Evolutionary conservation across 805 yeast species (phyloP), one percentile per base, ranked within the genome.

Genomic region (Pichia heedii): DNA sequence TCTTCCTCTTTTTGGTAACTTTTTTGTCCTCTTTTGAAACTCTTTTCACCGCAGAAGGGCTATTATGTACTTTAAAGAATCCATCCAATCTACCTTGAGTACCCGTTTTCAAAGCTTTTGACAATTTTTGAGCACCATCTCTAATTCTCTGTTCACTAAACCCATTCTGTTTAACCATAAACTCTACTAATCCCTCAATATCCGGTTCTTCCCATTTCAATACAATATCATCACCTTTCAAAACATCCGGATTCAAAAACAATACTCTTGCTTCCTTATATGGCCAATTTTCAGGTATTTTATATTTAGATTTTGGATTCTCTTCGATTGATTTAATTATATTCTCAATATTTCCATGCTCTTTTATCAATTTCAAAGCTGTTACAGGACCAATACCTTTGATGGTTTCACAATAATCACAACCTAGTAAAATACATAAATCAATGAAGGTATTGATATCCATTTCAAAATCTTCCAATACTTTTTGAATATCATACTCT

Each of bases 341-440:
- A 33, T 80, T 81, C 48, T 90, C 97, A 39, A 93, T 70, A 0
- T 83, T 71, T 1, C 83, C 80, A 60, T 86, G 88, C 56, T 90
- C 96, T 57, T 80, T 82, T 49, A 93, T 86, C 48, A 93, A 70
- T 57, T 93, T 90, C 50, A 75, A 70, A 0, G 97, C 98, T 1
- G 96, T 90, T 2, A 84, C 93, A 1, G 97, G 97, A 9, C 99
- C 99, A 48, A 93, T 81, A 21, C 98, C 98, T 54, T 78, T 78
- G 46, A 93, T 89, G 4, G 96, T 84, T 51, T 90, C 97, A 66
- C 96, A 87, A 63, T 93, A 93, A 67, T 93, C 99, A 64, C 98
- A 93, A 1, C 99, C 99, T 38, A 93, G 67, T 55, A 93, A 69
- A 35, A 93, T 90, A 67, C 98, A 89, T 53, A 93, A 65, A 60